Evolutionary conservation across 805 yeast species (phyloP).

Genomic region (Zygoascus bituminiphila): DNA sequence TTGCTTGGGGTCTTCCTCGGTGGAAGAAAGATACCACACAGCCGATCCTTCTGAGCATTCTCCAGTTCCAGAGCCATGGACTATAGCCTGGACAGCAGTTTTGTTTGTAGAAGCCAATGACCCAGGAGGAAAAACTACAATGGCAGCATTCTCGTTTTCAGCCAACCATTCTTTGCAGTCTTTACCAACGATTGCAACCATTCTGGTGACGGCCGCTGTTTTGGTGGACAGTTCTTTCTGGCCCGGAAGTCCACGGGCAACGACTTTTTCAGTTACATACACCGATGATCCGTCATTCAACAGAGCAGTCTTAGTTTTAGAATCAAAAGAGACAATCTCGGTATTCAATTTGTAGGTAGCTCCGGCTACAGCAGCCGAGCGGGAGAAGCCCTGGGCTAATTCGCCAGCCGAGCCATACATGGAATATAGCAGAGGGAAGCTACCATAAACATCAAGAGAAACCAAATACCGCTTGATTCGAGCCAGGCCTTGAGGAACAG

Average conservation of each 20-base stretch:
- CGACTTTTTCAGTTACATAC: constrained; percentile 68
- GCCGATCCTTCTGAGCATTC: constrained; percentile 81
- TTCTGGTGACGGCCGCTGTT: constrained; percentile 43
- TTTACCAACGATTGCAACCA: constrained; percentile 75
- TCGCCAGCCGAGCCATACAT: constrained; percentile 97
- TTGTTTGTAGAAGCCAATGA: constrained; percentile 58
- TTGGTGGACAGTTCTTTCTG: constrained; percentile 14
- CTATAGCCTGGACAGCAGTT: constrained; percentile 75
- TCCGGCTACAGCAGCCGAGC: constrained; percentile 98
- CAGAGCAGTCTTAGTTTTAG: constrained; percentile 52
- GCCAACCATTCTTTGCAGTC: constrained; percentile 90
- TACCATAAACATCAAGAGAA: constrained; percentile 88
- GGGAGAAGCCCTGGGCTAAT: constrained; percentile 89
- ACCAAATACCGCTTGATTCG: constrained; percentile 75
- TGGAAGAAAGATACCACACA: constrained; percentile 82
- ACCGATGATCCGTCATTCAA: constrained; percentile 61
- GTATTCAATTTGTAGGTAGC: constrained; percentile 84
- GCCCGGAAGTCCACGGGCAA: constrained; percentile 27
- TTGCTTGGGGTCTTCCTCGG: constrained; percentile 50
- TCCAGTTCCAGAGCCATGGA: constrained; percentile 82
- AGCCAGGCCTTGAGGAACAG: constrained; percentile 66
- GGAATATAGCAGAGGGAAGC: constrained; percentile 84
- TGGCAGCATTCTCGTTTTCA: constrained; percentile 73
- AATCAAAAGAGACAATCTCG: constrained; percentile 55
- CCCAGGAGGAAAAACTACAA: constrained; percentile 87